phyloP scores from a whole-genome alignment of 2,329 filamentous ascomycete genomes.

The Cryoendolithus antarcticus region DNA sequence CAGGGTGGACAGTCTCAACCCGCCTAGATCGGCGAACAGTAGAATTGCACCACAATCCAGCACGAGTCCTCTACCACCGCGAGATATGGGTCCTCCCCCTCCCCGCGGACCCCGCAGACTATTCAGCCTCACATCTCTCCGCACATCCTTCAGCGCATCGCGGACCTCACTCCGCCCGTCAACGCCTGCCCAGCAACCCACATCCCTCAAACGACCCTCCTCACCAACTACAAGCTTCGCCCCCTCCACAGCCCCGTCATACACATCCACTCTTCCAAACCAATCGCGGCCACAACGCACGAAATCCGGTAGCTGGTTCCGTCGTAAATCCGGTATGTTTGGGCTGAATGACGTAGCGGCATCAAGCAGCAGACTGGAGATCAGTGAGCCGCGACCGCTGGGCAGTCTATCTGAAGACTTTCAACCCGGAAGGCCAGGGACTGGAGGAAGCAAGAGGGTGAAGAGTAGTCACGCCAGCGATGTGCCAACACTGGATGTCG shows the following conservation, averaged over 20 bases:
- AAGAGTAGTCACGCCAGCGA: background rate
- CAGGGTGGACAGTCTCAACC: slow-evolving; percentile 13
- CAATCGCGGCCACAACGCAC: slow-evolving; percentile 2
- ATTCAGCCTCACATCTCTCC: slow-evolving; percentile 21
- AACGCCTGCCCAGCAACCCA: slow-evolving; percentile 6
- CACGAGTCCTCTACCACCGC: slow-evolving; percentile 3
- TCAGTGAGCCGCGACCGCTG: slow-evolving; percentile 3
- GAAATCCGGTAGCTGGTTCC: slow-evolving; percentile 21
- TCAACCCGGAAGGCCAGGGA: slow-evolving; percentile 11
- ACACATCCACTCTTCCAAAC: background rate
- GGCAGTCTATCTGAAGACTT: slow-evolving; percentile 16
- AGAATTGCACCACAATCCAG: background rate
- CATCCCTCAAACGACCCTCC: slow-evolving; percentile 2
- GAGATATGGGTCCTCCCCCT: slow-evolving; percentile 4
- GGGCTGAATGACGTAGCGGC: slow-evolving; percentile 12
- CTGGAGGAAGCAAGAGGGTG: slow-evolving; percentile 14
- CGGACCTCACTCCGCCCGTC: slow-evolving; percentile 17
- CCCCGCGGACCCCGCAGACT: slow-evolving; percentile 15
- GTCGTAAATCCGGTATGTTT: slow-evolving; percentile 23
- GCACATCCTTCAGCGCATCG: slow-evolving; percentile 24
- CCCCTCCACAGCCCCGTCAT: slow-evolving; percentile 3
- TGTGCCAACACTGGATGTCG: background rate
- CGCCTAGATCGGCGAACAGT: slow-evolving; percentile 11
- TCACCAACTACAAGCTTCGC: slow-evolving; percentile 2
- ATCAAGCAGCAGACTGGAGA: no score